A percentile compares a stretch with the other conserved stretches of the same genome.
Conservation (phyloP, 495 filamentous ascomycete genomes). For the Chaetomium cochliodes region DNA sequence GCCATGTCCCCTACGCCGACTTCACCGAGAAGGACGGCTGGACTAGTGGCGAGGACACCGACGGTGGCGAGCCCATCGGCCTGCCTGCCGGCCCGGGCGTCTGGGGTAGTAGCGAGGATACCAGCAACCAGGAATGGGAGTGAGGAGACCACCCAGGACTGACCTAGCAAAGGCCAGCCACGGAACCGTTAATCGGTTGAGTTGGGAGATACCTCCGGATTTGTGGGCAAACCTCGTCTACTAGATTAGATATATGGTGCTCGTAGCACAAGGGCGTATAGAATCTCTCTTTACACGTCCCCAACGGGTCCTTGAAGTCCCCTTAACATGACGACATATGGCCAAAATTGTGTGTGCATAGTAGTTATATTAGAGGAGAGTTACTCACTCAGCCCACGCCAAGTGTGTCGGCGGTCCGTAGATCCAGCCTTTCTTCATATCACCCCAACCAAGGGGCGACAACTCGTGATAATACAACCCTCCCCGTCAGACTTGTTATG, state of each 20-base stretch:
- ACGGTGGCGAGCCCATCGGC: slow-evolving; percentile 28
- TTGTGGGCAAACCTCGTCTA: not conserved
- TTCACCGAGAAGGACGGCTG: slow-evolving; percentile 32
- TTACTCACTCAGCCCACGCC: not conserved
- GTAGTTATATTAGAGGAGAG: slow-evolving; percentile 22
- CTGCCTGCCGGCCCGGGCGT: not conserved
- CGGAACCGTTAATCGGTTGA: not conserved
- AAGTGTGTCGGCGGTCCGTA: not conserved
- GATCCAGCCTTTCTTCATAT: not conserved
- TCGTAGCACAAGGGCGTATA: not conserved
- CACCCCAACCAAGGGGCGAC: not conserved
- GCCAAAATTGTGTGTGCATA: not conserved
- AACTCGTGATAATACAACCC: not conserved
- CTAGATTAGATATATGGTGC: not conserved
- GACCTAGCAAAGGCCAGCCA: not conserved
- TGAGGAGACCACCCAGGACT: not conserved
- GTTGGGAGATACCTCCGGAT: not conserved
- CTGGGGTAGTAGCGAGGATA: not conserved
- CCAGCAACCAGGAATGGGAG: not conserved
- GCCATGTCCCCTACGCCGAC: slow-evolving; percentile 23
- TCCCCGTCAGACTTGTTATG: not conserved
- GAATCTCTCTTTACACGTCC: not conserved
- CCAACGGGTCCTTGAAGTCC: not conserved
- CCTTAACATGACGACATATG: not conserved
- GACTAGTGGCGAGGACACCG: slow-evolving; percentile 35